phyloP scores from a whole-genome alignment of 768 basidiomycete genomes.

The Rhizopogon rudus region DNA sequence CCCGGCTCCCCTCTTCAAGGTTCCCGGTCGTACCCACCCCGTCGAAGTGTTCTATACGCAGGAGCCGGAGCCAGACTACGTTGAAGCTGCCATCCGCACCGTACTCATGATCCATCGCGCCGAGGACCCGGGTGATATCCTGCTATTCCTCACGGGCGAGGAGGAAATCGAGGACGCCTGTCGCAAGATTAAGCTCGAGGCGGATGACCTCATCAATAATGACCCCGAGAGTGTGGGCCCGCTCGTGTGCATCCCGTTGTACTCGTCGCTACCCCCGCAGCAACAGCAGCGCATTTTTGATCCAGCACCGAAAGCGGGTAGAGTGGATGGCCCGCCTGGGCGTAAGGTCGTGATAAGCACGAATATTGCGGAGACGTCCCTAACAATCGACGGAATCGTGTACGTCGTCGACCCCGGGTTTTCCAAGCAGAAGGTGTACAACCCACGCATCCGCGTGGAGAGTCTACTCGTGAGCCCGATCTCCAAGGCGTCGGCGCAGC shows the following conservation, averaged over 20 bases:
- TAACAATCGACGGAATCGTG: conserved; percentile 99
- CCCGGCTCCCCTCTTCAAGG: conserved; percentile 78
- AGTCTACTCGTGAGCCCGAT: conserved; percentile 91
- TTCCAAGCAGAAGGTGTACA: conserved; percentile 98
- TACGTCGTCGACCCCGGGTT: conserved; percentile 98
- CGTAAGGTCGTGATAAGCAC: conserved; percentile 94
- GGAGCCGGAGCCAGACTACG: conserved; percentile 91
- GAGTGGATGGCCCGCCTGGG: conserved; percentile 70
- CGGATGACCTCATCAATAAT: conserved; percentile 72
- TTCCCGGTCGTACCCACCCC: conserved; percentile 90
- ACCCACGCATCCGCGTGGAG: conserved; percentile 95
- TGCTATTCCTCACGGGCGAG: conserved; percentile 96
- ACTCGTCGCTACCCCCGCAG: conserved; percentile 89
- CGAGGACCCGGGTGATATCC: conserved; percentile 88
- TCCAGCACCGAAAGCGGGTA: conserved; percentile 62
- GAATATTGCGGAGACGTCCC: conserved; percentile 95
- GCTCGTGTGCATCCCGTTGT: conserved; percentile 85
- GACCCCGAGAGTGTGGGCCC: conserved; percentile 80
- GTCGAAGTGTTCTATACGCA: conserved; percentile 95
- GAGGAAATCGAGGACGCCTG: conserved; percentile 98
- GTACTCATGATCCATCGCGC: conserved; percentile 97
- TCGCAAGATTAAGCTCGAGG: conserved; percentile 87
- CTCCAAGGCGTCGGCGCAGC: conserved; percentile 94
- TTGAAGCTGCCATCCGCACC: conserved; percentile 94
- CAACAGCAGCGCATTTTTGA: conserved; percentile 99